These are phyloP conservation scores for Leccinum angustisporum DNA, from an alignment of 1,284 basidiomycete species.

Conservation along the genomic window DNA sequence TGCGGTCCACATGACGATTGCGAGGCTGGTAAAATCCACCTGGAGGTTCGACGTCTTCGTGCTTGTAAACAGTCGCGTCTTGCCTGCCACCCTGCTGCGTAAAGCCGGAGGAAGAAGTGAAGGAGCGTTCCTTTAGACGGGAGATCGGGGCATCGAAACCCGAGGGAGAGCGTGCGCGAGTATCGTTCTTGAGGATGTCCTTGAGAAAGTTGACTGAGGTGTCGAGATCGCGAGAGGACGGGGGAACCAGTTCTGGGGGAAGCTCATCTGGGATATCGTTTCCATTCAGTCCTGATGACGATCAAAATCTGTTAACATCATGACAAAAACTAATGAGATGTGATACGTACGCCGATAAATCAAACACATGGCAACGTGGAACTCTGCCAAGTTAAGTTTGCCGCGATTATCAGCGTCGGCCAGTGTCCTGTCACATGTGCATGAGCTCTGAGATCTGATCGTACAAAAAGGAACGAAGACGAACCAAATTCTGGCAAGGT, in stretches of 20 bases:
- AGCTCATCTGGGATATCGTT: slow-evolving; percentile 87
- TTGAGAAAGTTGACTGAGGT: slow-evolving; percentile 91
- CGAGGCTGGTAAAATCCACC: slow-evolving; percentile 82
- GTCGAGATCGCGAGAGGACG: slow-evolving; percentile 90
- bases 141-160: slow-evolving; percentile 53
- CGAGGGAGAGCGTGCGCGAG: slow-evolving; percentile 57
- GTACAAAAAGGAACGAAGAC: slow-evolving; percentile 32
- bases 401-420: slow-evolving; percentile 90
- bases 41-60: slow-evolving; percentile 63
- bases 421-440: slow-evolving; percentile 63
- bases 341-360: slow-evolving; percentile 85
- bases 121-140: slow-evolving; percentile 69
- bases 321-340: not conserved
- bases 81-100: slow-evolving; percentile 57
- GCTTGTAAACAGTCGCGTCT: slow-evolving; percentile 94
- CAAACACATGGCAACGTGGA: slow-evolving; percentile 98
- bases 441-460: not conserved
- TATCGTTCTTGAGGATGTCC: slow-evolving; percentile 87
- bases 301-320: not conserved
- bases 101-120: slow-evolving; percentile 54
- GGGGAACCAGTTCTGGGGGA: slow-evolving; percentile 89
- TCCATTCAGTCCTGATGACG: slow-evolving; percentile 77
- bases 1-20: slow-evolving; percentile 86
- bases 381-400: slow-evolving; percentile 93
- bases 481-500: slow-evolving; percentile 93